Evolutionary conservation across 2,329 filamentous ascomycete genomes (phyloP), one percentile per base, ranked within the genome.

Genomic region (Metarhizium anisopliae): DNA sequence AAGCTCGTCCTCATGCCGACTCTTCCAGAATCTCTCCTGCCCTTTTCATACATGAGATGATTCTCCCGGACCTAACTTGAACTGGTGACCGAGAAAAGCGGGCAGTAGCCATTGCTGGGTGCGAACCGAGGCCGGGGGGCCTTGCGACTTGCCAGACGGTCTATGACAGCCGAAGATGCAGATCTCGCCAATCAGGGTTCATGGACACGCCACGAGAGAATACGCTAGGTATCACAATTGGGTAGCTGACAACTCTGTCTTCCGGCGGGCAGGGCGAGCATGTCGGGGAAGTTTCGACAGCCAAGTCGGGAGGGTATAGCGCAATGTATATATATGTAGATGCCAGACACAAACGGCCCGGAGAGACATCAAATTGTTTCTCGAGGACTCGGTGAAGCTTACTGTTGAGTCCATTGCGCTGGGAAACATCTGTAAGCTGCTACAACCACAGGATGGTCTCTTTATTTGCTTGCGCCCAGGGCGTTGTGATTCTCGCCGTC

Each of bases 401-500:
- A 4, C 25, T 25, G 25, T 25, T 25, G 25, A 25, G 25, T 25
- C 25, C 25, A 25, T 25, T 25, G 1, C 25, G 25, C 25, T 3
- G 25, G 20, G 2, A 3, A 3, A 25, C 25, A 35, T 35, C 32
- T 11, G 6, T 11, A 35, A 11, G 14, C 38, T 3, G 1, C 38
- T 16, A n/a, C 38, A 11, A 1, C 42, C 16, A 16, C 51, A 20
- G 11, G 4, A 56, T 55, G 56, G 47, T 47, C 8, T 38, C 25
- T 30, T 30, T 53, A 25, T 11, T 29, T 30, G n/a, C 36, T 6
- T 57, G 35, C 43, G 52, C 29, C 35, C 20, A 50, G 18, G 38
- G 45, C 51, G 50, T 6, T 30, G 11, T 57, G 38, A 45, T 59
- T 20, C 30, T 56, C n/a, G 56, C 47, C 25, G 45, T n/a, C 29